Evolutionary conservation across 805 yeast genomes (phyloP), one percentile per base, ranked within the genome.

Genomic region (Saccharomyces eubayanus): DNA sequence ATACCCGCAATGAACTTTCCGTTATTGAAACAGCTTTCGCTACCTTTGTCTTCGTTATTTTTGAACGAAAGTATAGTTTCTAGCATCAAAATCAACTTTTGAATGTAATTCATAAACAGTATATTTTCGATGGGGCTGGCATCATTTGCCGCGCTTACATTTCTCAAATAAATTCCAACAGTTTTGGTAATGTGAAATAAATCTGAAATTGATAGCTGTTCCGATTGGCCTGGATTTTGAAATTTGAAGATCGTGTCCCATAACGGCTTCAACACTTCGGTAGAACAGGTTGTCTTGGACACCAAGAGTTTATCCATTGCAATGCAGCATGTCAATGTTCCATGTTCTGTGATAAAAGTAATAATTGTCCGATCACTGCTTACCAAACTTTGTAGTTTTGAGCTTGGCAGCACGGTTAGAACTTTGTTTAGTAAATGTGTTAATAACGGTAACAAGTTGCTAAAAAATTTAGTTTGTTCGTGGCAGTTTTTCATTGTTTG

Each of bases 171-270:
- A 24, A 69, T 57, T 14, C 72, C 72, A 10, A 66, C 50, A 1
- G 72, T 62, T 53, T 68, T 68, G 5, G 63, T 60, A 11, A 69
- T 49, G 53, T 67, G 70, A 55, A 67, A 69, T 40, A 66, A 46
- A 21, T 54, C 57, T 31, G 59, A 54, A 3, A 62, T 49, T 0
- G 68, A 55, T 1, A 67, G 51, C 9, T 51, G 56, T 16, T 50
- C 12, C 24, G 46, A 52, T 10, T 47, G 31, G 14, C 50, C 31
- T 36, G 27, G 51, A 16, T 61, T 62, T 30, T 57, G 54, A 48
- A 63, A 61, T 29, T 54, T 59, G 51, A 66, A 68, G 0, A 62
- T 60, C 14, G 55, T 27, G n/a, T 52, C 48, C 65, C 69, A 65
- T 27, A 67, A 48, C n/a, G 29, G 51, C 6, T 47, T 53, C n/a